phyloP scores from a whole-genome alignment of 108 stramenopile species.

The Nitzschia inconspicua region DNA sequence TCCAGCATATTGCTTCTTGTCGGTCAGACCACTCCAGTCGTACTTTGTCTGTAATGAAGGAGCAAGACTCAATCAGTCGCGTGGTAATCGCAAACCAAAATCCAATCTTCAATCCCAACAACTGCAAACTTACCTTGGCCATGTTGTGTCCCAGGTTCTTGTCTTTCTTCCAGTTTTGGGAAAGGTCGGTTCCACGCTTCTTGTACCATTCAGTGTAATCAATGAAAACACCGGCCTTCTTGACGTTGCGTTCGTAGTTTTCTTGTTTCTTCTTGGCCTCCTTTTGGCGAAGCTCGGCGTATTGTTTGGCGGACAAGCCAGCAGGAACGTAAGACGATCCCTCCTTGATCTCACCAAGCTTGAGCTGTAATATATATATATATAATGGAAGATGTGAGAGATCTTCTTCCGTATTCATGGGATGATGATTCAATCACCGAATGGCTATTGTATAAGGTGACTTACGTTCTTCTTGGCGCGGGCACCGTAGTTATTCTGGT shows the following conservation, averaged over 20 bases:
- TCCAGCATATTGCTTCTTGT: neutral
- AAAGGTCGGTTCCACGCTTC: constrained; percentile 57
- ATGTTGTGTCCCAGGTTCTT: constrained; percentile 49
- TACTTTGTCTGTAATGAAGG: too few species aligned
- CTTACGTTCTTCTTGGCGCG: constrained; percentile 46
- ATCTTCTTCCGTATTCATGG: neutral
- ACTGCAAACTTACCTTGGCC: too few species aligned
- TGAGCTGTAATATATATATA: constrained; percentile 16
- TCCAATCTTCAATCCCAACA: too few species aligned
- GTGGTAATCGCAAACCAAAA: too few species aligned
- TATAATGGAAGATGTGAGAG: neutral
- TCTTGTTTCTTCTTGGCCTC: constrained; percentile 51
- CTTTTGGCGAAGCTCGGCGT: constrained; percentile 38
- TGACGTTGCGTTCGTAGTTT: constrained; percentile 56
- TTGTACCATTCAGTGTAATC: constrained; percentile 61
- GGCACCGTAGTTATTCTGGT: constrained; percentile 70
- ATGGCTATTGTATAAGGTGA: too few species aligned
- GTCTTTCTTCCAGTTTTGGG: constrained; percentile 43
- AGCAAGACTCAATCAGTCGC: too few species aligned
- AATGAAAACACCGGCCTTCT: constrained; percentile 62
- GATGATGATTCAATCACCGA: too few species aligned
- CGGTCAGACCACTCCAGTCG: constrained; percentile 51
- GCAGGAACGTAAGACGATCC: constrained; percentile 57
- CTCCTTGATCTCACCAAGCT: constrained; percentile 38
- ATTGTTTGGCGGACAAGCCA: constrained; percentile 49